Conservation (phyloP, 371 early-diverging fungal genomes). For the Mortierella sp. region DNA sequence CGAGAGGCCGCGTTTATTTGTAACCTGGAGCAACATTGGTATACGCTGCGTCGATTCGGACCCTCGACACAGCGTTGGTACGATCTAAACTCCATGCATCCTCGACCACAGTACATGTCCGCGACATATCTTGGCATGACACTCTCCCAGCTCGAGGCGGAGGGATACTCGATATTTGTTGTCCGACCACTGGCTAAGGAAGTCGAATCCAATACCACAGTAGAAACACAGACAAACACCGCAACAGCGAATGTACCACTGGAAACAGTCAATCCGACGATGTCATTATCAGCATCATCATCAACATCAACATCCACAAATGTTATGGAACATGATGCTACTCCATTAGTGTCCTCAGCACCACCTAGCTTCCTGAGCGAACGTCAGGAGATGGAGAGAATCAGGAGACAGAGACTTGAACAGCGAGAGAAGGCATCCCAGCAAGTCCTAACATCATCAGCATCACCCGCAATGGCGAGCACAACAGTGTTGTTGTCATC, state of each 20-base stretch:
- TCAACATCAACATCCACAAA: background rate
- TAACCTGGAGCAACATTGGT: conserved; percentile 63
- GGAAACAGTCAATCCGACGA: background rate
- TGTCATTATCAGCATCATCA: background rate
- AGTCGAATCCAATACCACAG: background rate
- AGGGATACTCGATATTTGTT: conserved; percentile 67
- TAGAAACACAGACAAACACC: no score
- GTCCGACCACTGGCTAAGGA: conserved; percentile 15
- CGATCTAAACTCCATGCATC: conserved; percentile 72
- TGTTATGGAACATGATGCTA: background rate
- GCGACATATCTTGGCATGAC: conserved; percentile 74
- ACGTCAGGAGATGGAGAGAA: conserved; percentile 50
- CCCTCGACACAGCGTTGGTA: conserved; percentile 73
- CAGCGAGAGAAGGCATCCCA: conserved; percentile 26
- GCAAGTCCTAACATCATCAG: background rate
- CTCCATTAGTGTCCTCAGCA: background rate
- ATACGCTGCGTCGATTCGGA: conserved; percentile 76
- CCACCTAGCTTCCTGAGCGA: conserved; percentile 23
- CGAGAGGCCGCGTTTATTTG: conserved; percentile 42
- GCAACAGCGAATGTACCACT: background rate
- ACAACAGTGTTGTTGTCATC: background rate
- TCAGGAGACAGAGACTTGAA: conserved; percentile 35
- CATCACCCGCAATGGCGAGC: background rate
- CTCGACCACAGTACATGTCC: conserved; percentile 65
- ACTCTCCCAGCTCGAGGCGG: conserved; percentile 72